Conservation (phyloP, 1,139 yeast species). For the Yamadazyma friedrichii region DNA sequence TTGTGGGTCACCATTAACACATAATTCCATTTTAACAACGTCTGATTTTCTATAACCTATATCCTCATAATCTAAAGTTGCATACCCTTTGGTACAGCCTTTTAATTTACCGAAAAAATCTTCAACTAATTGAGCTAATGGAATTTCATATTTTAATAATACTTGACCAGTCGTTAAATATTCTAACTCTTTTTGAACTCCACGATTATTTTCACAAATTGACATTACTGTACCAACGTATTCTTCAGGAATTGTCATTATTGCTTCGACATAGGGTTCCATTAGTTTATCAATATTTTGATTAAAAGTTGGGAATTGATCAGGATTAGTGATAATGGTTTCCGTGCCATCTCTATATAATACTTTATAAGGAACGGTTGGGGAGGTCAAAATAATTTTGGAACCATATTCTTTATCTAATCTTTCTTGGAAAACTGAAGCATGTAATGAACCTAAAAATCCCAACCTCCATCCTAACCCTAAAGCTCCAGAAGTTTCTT, state of each 20-base stretch:
- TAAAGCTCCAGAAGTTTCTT: conserved; percentile 90
- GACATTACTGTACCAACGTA: conserved; percentile 85
- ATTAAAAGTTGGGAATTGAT: conserved; percentile 70
- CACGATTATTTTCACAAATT: conserved; percentile 81
- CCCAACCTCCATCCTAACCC: conserved; percentile 99
- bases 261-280: conserved; percentile 90
- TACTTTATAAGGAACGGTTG: conserved; percentile 90
- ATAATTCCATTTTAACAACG: conserved; percentile 80
- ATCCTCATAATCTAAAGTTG: conserved; percentile 92
- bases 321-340: conserved; percentile 78
- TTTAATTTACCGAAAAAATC: conserved; percentile 93
- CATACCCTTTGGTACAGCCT: conserved; percentile 89
- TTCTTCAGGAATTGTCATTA: conserved; percentile 89
- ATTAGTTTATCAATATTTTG: conserved; percentile 57
- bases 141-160: conserved; percentile 72
- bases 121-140: conserved; percentile 86
- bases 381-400: conserved; percentile 86
- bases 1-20: conserved; percentile 86
- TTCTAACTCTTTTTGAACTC: conserved; percentile 75
- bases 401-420: conserved; percentile 94
- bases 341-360: conserved; percentile 64
- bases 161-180: conserved; percentile 83
- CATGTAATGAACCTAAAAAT: conserved; percentile 90
- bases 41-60: conserved; percentile 80
- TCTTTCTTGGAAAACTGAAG: conserved; percentile 89